These are phyloP conservation scores for Prosopis cineraria DNA, from an alignment of 306 rosid species.

Conservation along the genomic window DNA sequence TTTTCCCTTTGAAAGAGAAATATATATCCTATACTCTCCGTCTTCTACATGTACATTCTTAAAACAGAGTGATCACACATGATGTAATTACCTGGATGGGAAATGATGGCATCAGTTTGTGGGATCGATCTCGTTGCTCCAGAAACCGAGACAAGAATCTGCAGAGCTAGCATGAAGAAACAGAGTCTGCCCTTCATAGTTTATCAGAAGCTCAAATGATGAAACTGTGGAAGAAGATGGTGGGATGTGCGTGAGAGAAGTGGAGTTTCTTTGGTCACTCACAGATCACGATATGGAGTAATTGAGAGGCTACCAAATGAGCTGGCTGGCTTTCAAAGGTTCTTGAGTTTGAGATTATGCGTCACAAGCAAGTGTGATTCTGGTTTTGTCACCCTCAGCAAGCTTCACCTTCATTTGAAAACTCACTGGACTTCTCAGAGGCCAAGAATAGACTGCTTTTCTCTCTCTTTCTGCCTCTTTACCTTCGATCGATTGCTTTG, in stretches of 20 bases:
- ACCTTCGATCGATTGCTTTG: conserved; percentile 35
- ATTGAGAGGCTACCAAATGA: background rate
- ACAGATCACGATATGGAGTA: background rate
- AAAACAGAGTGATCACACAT: background rate
- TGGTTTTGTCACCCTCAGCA: background rate
- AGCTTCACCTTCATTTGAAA: conserved; percentile 45
- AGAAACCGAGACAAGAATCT: conserved; percentile 57
- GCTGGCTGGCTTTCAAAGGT: conserved; percentile 9
- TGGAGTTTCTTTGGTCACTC: background rate
- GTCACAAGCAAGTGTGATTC: conserved; percentile 37
- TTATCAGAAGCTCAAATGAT: conserved; percentile 33
- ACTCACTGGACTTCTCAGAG: conserved; percentile 23
- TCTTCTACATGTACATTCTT: too few species aligned
- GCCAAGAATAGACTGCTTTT: conserved; percentile 30
- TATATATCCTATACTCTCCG: too few species aligned
- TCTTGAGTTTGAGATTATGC: conserved; percentile 12
- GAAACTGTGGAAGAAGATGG: conserved; percentile 38
- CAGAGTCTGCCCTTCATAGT: conserved; percentile 60
- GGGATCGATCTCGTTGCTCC: conserved; percentile 54
- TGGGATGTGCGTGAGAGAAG: background rate
- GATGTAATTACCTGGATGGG: conserved; percentile 46
- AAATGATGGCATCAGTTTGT: conserved; percentile 52
- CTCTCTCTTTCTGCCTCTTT: conserved; percentile 27
- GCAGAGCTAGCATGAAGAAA: conserved; percentile 59
- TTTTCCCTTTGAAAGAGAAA: background rate